Evolutionary conservation across 2,329 filamentous ascomycete species (phyloP), one percentile per base, ranked within the genome.

Genomic region (Xylariales sp.): DNA sequence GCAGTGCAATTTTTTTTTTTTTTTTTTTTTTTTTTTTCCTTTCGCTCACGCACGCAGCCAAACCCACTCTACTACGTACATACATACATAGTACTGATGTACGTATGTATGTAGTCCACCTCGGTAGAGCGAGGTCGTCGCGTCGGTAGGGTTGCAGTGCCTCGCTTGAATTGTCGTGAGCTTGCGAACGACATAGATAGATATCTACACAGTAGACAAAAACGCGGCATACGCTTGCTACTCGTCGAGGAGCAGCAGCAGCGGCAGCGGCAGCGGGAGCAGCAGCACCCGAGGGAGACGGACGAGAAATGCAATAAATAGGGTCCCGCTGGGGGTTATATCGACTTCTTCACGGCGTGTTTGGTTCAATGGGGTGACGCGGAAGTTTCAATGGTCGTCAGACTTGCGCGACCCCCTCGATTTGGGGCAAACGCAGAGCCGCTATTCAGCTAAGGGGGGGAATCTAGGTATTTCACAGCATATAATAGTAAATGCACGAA

Each of bases 91-190:
- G 23, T 23, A 23, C 23, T 23, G 23, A 23, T 23, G 23, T 23
- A 23, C 23, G 23, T 23, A 23, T 23, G 23, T 23, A 23, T 23
- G 23, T 23, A 23, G 23, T 23, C 23, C 23, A 23, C 23, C 23
- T 23, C 23, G 23, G 23, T 23, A 23, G 8, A 23, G 3, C 46
- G 3, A 3, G 36, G 52, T 23, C 23, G 23, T 23, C 23, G 23
- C 50, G 39, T 50, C 50, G 39, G 43, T 60, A 67, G 63, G 54
- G 67, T 69, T 63, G 54, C 59, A 69, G 46, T 62, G 57, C 67
- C 66, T 63, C 30, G 52, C 66, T 53, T 52, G 16, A 16, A 60
- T 49, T 28, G 56, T 58, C 53, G 48, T 43, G 63, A 45, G 32
- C 48, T 57, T 49, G 28, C 50, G 49, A 28, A 30, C 8, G 3